These are phyloP conservation scores for Leccinum variicolor DNA, from an alignment of 768 basidiomycete genomes.

Conservation along the genomic window DNA sequence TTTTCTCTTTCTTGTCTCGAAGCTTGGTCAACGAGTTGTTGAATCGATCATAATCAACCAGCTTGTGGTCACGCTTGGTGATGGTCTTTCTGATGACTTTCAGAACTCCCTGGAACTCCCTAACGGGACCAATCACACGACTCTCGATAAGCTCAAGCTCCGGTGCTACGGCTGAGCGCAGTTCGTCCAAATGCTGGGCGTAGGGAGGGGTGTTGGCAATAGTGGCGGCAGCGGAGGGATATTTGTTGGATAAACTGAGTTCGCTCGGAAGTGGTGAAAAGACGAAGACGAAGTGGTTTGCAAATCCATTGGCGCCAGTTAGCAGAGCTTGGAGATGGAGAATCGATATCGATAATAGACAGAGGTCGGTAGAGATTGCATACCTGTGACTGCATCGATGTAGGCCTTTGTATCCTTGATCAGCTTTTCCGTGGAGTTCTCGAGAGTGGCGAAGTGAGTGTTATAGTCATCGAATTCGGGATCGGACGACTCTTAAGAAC, in stretches of 20 bases:
- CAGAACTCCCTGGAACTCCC: slow-evolving; percentile 83
- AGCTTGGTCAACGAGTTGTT: slow-evolving; percentile 95
- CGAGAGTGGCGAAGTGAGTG: slow-evolving; percentile 72
- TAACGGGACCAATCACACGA: slow-evolving; percentile 79
- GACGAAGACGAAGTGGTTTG: slow-evolving; percentile 57
- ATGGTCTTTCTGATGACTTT: slow-evolving; percentile 92
- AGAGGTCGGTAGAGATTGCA: slow-evolving; percentile 1
- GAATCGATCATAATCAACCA: slow-evolving; percentile 92
- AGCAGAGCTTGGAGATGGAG: slow-evolving; percentile 50
- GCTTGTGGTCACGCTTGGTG: slow-evolving; percentile 96
- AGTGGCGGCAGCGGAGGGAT: slow-evolving; percentile 76
- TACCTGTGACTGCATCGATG: slow-evolving; percentile 76
- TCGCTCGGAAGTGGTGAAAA: slow-evolving; percentile 72
- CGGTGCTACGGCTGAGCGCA: slow-evolving; percentile 73
- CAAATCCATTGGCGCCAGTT: slow-evolving; percentile 59
- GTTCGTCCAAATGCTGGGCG: slow-evolving; percentile 74
- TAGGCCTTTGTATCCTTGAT: slow-evolving; percentile 90
- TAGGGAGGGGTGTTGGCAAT: slow-evolving; percentile 75
- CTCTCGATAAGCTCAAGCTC: slow-evolving; percentile 94
- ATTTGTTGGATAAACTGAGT: slow-evolving; percentile 72
- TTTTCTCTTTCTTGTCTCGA: slow-evolving; percentile 98
- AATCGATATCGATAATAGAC: slow-evolving; percentile 2
- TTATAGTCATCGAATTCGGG: slow-evolving; percentile 88
- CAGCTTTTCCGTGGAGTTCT: slow-evolving; percentile 82
- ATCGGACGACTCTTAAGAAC: slow-evolving; percentile 65